These are phyloP conservation scores for Venustampulla echinocandica DNA, from an alignment of 495 filamentous ascomycete species.

Conservation along the genomic window DNA sequence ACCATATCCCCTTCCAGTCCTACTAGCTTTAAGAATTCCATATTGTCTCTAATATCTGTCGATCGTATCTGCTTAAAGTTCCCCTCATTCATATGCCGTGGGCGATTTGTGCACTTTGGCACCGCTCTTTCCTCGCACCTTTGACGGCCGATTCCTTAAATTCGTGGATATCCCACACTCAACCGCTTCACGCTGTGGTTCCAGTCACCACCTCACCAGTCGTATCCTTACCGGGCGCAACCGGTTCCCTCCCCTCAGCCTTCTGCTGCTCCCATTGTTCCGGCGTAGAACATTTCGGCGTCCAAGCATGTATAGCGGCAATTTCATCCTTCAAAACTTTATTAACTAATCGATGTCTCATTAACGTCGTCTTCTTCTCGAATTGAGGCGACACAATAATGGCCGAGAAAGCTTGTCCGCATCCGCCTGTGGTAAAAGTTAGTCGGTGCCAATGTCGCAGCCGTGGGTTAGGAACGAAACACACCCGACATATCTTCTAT, in stretches of 20 bases:
- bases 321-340: constrained; percentile 84
- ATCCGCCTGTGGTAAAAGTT: constrained; percentile 55
- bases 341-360: constrained; percentile 85
- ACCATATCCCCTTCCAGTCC: no score
- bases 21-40: no score
- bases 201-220: constrained; percentile 21
- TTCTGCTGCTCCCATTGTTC: constrained; percentile 81
- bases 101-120: no score
- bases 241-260: constrained; percentile 19
- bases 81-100: no score
- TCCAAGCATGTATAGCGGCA: constrained; percentile 95
- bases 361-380: constrained; percentile 76
- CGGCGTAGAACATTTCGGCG: constrained; percentile 89
- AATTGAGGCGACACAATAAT: constrained; percentile 86
- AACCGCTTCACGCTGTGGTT: constrained; percentile 19
- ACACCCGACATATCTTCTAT: constrained; percentile 90
- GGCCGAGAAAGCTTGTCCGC: constrained; percentile 89
- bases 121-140: no score
- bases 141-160: no score
- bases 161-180: no score
- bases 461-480: constrained; percentile 9
- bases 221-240: constrained; percentile 21
- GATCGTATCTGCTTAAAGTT: no score
- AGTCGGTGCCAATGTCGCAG: not conserved
- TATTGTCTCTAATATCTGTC: no score